phyloP scores from a whole-genome alignment of 1,139 yeast genomes.

The Kurtzmaniella quercitrusa region DNA sequence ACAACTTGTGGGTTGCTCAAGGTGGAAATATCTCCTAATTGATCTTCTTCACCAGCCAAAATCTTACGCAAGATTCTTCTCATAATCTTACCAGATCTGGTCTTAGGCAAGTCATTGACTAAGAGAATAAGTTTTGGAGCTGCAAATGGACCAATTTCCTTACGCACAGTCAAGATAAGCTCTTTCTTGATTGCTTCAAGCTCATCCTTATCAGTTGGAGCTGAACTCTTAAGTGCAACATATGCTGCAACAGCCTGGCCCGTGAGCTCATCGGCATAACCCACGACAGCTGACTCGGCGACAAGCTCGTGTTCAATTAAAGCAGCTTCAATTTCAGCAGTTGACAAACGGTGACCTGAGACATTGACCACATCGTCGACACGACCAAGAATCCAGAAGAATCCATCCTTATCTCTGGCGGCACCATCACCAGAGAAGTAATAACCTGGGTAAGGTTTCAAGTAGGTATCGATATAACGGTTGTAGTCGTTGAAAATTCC shows the following conservation, averaged over 20 bases:
- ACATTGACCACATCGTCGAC: conserved; percentile 83
- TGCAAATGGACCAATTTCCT: conserved; percentile 81
- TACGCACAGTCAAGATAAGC: conserved; percentile 66
- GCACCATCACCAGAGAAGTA: conserved; percentile 84
- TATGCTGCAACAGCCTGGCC: conserved; percentile 84
- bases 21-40: conserved; percentile 74
- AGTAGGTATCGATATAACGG: conserved; percentile 66
- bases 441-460: conserved; percentile 63
- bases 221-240: conserved; percentile 56
- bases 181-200: conserved; percentile 60
- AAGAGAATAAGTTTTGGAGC: conserved; percentile 71
- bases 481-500: conserved; percentile 69
- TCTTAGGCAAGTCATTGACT: conserved; percentile 77
- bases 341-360: conserved; percentile 74
- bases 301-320: conserved; percentile 65
- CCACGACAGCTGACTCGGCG: conserved; percentile 78
- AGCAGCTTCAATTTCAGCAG: conserved; percentile 82
- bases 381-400: conserved; percentile 76
- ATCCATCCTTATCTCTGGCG: conserved; percentile 73
- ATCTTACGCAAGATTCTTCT: conserved; percentile 77
- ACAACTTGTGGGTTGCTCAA: conserved; percentile 71
- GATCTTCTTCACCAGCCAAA: conserved; percentile 75
- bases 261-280: conserved; percentile 74
- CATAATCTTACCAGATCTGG: conserved; percentile 82
- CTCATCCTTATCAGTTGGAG: conserved; percentile 37